Evolutionary conservation across 306 rosid genomes (phyloP).

Genomic region (Rosa lucieae): DNA sequence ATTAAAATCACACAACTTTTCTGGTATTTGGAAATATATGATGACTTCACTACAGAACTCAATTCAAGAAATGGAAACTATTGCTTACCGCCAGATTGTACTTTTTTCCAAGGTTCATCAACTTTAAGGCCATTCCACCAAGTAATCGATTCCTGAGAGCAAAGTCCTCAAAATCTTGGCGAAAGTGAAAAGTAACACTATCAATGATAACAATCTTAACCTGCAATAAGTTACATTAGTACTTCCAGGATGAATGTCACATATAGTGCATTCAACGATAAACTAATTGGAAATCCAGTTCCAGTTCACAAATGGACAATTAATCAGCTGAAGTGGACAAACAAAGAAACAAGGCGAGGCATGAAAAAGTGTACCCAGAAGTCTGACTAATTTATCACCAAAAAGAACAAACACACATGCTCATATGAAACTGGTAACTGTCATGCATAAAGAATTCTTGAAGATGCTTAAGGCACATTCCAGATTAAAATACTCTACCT

Average conservation of each 20-base stretch:
- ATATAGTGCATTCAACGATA: background rate
- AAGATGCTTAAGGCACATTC: background rate
- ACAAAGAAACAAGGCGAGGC: background rate
- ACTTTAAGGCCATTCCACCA: conserved; percentile 81
- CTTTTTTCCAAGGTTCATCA: conserved; percentile 78
- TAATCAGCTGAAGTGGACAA: background rate
- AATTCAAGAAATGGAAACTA: conserved; percentile 24
- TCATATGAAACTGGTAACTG: background rate
- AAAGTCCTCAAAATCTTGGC: conserved; percentile 91
- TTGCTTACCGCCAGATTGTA: conserved; percentile 69
- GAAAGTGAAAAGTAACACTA: conserved; percentile 93
- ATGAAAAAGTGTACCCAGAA: background rate
- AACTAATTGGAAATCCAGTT: background rate
- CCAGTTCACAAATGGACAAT: background rate
- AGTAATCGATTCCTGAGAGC: conserved; percentile 85
- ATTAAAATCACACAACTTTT: background rate
- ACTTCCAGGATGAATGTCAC: background rate
- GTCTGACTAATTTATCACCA: background rate
- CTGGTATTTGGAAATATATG: background rate
- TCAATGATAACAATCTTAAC: conserved; percentile 81
- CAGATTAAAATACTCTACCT: conserved; percentile 35
- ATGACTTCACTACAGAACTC: conserved; percentile 5
- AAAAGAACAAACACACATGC: background rate
- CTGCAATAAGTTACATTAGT: conserved; percentile 35
- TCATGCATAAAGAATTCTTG: background rate